These are phyloP conservation scores for Trichophyton schoenleinii DNA, from an alignment of 2,329 filamentous ascomycete species.

Conservation along the genomic window DNA sequence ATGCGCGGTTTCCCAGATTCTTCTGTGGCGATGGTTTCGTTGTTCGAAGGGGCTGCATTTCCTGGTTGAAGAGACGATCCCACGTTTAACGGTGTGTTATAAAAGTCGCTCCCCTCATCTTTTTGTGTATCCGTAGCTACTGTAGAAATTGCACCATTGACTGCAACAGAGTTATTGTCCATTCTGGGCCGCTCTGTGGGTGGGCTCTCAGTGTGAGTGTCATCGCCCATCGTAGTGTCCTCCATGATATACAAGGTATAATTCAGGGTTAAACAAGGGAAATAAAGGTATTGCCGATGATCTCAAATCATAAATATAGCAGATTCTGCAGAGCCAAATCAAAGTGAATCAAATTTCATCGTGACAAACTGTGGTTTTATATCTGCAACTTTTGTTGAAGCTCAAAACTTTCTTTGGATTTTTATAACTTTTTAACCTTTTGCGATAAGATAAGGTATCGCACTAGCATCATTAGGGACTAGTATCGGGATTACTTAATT, in stretches of 20 bases:
- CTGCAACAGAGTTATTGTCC: constrained; percentile 21
- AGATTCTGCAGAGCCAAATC: not conserved
- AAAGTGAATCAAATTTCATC: not conserved
- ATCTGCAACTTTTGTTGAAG: no score
- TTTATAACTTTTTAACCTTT: no score
- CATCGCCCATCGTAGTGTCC: constrained; percentile 11
- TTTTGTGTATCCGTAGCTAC: constrained; percentile 19
- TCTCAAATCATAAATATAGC: no score
- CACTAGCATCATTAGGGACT: no score
- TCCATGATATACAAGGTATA: not conserved
- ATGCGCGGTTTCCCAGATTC: constrained; percentile 15
- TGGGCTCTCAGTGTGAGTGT: constrained; percentile 12
- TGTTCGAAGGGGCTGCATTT: not conserved
- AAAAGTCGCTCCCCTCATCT: constrained; percentile 32
- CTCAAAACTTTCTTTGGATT: no score
- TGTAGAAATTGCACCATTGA: constrained; percentile 11
- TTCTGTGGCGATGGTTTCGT: not conserved
- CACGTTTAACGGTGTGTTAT: constrained; percentile 27
- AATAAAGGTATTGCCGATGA: not conserved
- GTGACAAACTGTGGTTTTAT: no score
- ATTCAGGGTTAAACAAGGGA: not conserved
- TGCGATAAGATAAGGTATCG: no score
- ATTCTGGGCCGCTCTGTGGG: constrained; percentile 19
- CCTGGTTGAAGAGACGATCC: constrained; percentile 18
- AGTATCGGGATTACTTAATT: no score